Percentiles rank a stretch among this genome's conserved stretches.
Conservation (phyloP, 2,329 filamentous ascomycete species). For the Xylaria sp. region DNA sequence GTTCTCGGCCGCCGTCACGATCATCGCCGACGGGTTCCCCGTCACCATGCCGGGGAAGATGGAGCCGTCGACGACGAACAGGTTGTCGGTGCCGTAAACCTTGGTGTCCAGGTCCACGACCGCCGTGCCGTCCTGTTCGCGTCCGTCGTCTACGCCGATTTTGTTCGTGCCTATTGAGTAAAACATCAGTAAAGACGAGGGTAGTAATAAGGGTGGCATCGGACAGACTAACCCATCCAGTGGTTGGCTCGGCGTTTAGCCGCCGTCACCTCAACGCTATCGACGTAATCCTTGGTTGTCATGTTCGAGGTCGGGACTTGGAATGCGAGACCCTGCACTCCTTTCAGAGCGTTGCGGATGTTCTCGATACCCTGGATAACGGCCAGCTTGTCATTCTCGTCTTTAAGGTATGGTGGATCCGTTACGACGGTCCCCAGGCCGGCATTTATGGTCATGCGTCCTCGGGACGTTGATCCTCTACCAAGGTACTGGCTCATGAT, state of each 20-base stretch:
- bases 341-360: constrained; percentile 55
- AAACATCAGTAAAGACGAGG: constrained; percentile 7
- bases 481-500: constrained; percentile 65
- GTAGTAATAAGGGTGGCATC: not conserved
- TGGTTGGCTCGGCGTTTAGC: constrained; percentile 51
- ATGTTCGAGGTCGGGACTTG: constrained; percentile 55
- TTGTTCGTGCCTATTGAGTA: constrained; percentile 54
- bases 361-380: constrained; percentile 65
- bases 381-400: constrained; percentile 60
- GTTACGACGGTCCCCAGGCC: constrained; percentile 61
- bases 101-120: constrained; percentile 67
- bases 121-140: constrained; percentile 52
- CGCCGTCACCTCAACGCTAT: constrained; percentile 42
- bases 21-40: constrained; percentile 61
- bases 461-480: constrained; percentile 62
- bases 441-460: constrained; percentile 62
- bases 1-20: constrained; percentile 44
- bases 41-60: constrained; percentile 72
- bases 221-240: constrained; percentile 49
- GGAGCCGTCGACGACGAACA: constrained; percentile 69
- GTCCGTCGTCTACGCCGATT: constrained; percentile 59
- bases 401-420: constrained; percentile 60
- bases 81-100: constrained; percentile 70
- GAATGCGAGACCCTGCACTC: constrained; percentile 59
- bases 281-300: constrained; percentile 59